Conservation (phyloP, 306 rosid genomes). For the Casuarina glauca region DNA sequence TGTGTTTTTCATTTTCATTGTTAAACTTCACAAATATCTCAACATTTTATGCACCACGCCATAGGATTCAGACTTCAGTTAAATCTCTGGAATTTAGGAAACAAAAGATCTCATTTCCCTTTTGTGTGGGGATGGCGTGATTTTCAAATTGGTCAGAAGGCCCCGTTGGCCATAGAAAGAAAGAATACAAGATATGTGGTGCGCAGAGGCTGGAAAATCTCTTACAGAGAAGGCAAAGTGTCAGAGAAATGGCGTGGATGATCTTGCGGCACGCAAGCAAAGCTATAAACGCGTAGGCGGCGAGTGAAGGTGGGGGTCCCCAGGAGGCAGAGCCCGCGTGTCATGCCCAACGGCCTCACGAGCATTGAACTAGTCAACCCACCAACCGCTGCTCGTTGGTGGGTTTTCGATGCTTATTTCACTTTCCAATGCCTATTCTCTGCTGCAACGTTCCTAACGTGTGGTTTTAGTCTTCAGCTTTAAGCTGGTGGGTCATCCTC, state of each 20-base stretch:
- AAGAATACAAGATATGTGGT: not conserved
- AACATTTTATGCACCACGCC: too few relatives aligned
- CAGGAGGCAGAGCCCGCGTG: not conserved
- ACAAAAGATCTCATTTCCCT: not conserved
- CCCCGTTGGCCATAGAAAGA: not conserved
- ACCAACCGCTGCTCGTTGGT: not conserved
- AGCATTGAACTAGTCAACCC: not conserved
- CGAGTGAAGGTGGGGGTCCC: not conserved
- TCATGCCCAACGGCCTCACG: not conserved
- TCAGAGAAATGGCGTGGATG: constrained; percentile 35
- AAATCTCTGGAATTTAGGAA: not conserved
- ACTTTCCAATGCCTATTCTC: not conserved
- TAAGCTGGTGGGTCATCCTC: not conserved
- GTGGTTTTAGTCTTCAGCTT: not conserved
- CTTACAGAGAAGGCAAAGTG: constrained; percentile 28
- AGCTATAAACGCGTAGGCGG: not conserved
- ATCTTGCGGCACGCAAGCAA: constrained; percentile 21
- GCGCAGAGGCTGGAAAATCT: too few relatives aligned
- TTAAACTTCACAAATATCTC: too few relatives aligned
- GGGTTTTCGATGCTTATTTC: not conserved
- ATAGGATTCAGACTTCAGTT: not conserved
- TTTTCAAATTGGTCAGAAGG: constrained; percentile 5
- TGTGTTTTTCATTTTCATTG: not conserved
- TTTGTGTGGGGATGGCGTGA: not conserved
- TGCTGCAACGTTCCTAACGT: not conserved